A percentile compares a stretch with the other conserved stretches of the same genome.
phyloP scores from a whole-genome alignment of 208 protist genomes.

The Naegleria gruberi region DNA sequence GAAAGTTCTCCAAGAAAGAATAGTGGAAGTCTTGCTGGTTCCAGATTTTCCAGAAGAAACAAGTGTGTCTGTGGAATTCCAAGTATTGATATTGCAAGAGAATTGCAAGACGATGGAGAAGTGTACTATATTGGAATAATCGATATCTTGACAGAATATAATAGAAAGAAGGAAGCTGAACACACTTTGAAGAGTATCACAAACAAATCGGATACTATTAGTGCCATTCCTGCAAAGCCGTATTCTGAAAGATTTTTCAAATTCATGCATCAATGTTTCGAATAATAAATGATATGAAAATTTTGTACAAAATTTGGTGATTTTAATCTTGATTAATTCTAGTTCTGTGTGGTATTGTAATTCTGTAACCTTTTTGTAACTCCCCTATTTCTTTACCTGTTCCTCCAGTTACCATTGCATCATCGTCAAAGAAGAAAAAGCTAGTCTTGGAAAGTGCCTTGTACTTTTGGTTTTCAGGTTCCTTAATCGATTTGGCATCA shows the following conservation, averaged over 20 bases:
- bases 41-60: not conserved
- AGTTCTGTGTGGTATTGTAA: not conserved
- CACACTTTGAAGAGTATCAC: not conserved
- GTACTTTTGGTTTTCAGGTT: not conserved
- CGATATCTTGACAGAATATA: slow-evolving; percentile 8
- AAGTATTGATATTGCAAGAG: not conserved
- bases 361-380: not conserved
- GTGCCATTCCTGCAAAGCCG: not conserved
- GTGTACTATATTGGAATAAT: slow-evolving; percentile 16
- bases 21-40: not conserved
- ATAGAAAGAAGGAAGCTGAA: not conserved
- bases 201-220: not conserved
- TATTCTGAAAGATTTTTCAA: slow-evolving; percentile 1
- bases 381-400: not conserved
- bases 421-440: not conserved
- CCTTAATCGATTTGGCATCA: not conserved
- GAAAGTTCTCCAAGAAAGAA: not conserved
- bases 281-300: no score
- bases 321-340: no score
- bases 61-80: not conserved
- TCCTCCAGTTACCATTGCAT: not conserved
- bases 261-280: not conserved
- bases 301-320: no score
- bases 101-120: not conserved
- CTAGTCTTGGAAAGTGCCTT: not conserved